A percentile compares a stretch with the other conserved stretches of the same genome.
These are phyloP conservation scores for Colletotrichum higginsianum DNA, from an alignment of 2,329 filamentous ascomycete genomes.

Conservation along the genomic window DNA sequence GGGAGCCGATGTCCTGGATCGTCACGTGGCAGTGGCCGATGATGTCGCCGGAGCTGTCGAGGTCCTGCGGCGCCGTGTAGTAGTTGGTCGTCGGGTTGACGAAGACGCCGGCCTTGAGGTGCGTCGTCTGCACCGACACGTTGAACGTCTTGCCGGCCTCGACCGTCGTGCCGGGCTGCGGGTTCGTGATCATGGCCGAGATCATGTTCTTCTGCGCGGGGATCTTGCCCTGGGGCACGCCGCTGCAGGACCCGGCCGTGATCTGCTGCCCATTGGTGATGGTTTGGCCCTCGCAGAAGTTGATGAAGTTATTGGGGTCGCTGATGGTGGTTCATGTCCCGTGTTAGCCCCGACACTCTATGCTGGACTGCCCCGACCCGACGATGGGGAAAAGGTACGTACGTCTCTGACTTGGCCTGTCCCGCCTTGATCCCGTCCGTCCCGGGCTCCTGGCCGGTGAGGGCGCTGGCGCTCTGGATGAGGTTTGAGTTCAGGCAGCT, in stretches of 20 bases:
- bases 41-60: slow-evolving; percentile 56
- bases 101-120: slow-evolving; percentile 67
- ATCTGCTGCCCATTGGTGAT: slow-evolving; percentile 69
- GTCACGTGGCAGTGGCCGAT: slow-evolving; percentile 67
- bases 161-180: slow-evolving; percentile 58
- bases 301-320: slow-evolving; percentile 71
- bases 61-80: slow-evolving; percentile 68
- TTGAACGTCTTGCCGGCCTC: slow-evolving; percentile 59
- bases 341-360: background rate
- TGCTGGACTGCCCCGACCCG: background rate
- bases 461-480: slow-evolving; percentile 59
- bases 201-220: slow-evolving; percentile 67
- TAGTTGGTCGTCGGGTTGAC: slow-evolving; percentile 69
- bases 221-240: slow-evolving; percentile 71
- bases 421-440: slow-evolving; percentile 47
- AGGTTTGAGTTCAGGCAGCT: slow-evolving; percentile 53
- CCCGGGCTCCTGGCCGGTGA: slow-evolving; percentile 56
- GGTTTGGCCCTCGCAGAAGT: slow-evolving; percentile 69
- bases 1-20: slow-evolving; percentile 61
- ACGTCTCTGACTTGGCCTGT: slow-evolving; percentile 62
- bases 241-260: slow-evolving; percentile 68
- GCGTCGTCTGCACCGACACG: slow-evolving; percentile 62
- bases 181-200: slow-evolving; percentile 66
- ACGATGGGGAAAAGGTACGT: slow-evolving; percentile 38
- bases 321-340: slow-evolving; percentile 47